These are phyloP conservation scores for Dimargaris xerosporica DNA, from an alignment of 192 early-diverging fungal genomes.

Conservation along the genomic window DNA sequence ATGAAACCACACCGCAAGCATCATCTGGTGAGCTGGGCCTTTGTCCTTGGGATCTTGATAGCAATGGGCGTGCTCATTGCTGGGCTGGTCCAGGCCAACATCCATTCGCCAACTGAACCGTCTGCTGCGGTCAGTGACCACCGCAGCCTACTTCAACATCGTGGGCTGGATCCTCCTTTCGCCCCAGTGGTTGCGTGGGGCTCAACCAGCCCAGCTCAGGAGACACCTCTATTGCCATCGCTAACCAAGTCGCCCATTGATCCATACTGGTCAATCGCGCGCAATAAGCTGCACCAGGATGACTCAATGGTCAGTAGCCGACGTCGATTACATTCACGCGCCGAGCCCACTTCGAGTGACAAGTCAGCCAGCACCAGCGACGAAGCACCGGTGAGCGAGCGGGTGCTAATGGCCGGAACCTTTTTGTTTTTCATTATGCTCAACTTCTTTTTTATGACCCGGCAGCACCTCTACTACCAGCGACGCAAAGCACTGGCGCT, in stretches of 20 bases:
- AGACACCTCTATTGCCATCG: too few species aligned
- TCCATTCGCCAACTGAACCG: too few species aligned
- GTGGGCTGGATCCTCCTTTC: not conserved
- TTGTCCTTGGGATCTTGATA: slow-evolving; percentile 21
- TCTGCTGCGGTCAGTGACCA: too few species aligned
- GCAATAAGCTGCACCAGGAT: not conserved
- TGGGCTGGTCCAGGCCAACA: slow-evolving; percentile 13
- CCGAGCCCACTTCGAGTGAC: not conserved
- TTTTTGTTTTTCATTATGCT: slow-evolving; percentile 23
- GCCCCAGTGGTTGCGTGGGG: not conserved
- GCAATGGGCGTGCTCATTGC: slow-evolving; percentile 20
- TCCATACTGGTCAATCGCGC: too few species aligned
- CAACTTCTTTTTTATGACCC: slow-evolving; percentile 31
- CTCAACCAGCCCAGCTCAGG: not conserved
- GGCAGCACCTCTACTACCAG: slow-evolving; percentile 34
- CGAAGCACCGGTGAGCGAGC: slow-evolving; percentile 11
- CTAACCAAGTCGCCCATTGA: not conserved
- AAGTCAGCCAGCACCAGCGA: not conserved
- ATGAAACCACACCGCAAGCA: slow-evolving; percentile 32
- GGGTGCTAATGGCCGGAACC: slow-evolving; percentile 24
- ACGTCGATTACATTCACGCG: not conserved
- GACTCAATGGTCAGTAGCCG: not conserved
- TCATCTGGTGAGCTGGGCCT: slow-evolving; percentile 31
- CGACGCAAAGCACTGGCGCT: slow-evolving; percentile 25
- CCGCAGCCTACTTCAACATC: slow-evolving; percentile 4